phyloP scores from a whole-genome alignment of 2,329 filamentous ascomycete genomes.

The Monosporascus sp. region DNA sequence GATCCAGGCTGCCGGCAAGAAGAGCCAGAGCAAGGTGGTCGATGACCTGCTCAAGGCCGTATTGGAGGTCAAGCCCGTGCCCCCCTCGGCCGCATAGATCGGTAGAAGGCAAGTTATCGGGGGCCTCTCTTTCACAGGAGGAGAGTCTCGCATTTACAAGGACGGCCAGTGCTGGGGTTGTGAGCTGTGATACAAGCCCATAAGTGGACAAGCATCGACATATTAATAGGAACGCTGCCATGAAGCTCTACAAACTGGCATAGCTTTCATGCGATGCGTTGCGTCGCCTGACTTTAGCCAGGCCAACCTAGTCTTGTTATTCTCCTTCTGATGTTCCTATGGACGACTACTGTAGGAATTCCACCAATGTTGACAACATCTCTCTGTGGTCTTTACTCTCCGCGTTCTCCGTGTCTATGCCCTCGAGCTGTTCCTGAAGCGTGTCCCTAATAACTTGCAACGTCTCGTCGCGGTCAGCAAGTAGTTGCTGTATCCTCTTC shows the following conservation, averaged over 20 bases:
- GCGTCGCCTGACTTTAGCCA: no score
- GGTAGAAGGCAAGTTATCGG: no score
- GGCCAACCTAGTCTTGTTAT: no score
- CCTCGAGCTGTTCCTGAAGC: conserved; percentile 54
- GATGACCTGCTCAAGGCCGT: conserved; percentile 81
- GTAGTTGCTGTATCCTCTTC: conserved; percentile 53
- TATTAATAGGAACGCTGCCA: no score
- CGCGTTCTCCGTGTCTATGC: conserved; percentile 43
- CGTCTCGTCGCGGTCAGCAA: conserved; percentile 64
- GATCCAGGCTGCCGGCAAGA: conserved; percentile 75
- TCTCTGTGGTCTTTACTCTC: conserved; percentile 53
- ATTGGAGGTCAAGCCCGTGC: conserved; percentile 71
- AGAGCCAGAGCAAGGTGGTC: conserved; percentile 73
- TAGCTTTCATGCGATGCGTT: no score
- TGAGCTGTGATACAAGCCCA: no score
- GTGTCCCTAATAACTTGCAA: conserved; percentile 59
- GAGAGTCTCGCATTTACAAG: no score
- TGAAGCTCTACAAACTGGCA: no score
- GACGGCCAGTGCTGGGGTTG: no score
- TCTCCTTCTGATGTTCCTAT: not conserved
- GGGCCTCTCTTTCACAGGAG: no score
- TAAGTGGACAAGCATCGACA: no score
- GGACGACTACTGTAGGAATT: conserved; percentile 36
- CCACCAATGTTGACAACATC: conserved; percentile 48
- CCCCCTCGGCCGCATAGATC: conserved; percentile 27